Evolutionary conservation across 495 filamentous ascomycete genomes (phyloP), one percentile per base, ranked within the genome.

Genomic region (Daldinia bambusicola): DNA sequence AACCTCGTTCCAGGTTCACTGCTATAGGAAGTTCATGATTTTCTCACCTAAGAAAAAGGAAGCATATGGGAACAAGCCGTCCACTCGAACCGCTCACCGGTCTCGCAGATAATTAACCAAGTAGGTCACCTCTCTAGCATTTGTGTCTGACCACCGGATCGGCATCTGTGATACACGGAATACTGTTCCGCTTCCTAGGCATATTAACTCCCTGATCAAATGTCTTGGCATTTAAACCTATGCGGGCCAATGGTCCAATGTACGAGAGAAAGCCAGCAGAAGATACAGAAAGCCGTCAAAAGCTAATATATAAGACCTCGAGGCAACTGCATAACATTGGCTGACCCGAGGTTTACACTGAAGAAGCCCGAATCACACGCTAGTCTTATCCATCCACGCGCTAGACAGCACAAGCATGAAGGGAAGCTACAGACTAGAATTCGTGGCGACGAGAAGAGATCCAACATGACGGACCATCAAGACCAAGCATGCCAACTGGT

Each of bases 61-160:
- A 65, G 8, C 37, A 61, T 48, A 59, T 14, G 50, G 64, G 64
- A 72, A 48, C 41, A 48, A 61, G 12, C 60, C 61, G 45, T 6
- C 26, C 55, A 59, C 63, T 45, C 36, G 51, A 55, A 45, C 48
- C 37, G 13, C 50, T 68, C 43, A 63, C 70, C 66, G 70, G 66
- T 69, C 34, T 63, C 26, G 30, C 43, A 16, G 32, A 48, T 7
- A 8, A 45, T 45, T 59, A 60, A 61, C 57, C 40, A 45, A 62
- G 51, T 53, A 37, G 45, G 32, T 31, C 18, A 56, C 43, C 26
- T 59, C 55, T n/a, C 45, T 48, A 43, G 41, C 6, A 1, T 61
- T 50, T 65, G 6, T 10, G 41, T 72, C 70, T 73, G 66, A 69
- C 70, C 70, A 73, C 66, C 62, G 16, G 70, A 73, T 73, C 66